A percentile compares a stretch with the other conserved stretches of the same genome.
Evolutionary conservation across 768 basidiomycete species (phyloP).

Genomic region (Leccinum variicolor): DNA sequence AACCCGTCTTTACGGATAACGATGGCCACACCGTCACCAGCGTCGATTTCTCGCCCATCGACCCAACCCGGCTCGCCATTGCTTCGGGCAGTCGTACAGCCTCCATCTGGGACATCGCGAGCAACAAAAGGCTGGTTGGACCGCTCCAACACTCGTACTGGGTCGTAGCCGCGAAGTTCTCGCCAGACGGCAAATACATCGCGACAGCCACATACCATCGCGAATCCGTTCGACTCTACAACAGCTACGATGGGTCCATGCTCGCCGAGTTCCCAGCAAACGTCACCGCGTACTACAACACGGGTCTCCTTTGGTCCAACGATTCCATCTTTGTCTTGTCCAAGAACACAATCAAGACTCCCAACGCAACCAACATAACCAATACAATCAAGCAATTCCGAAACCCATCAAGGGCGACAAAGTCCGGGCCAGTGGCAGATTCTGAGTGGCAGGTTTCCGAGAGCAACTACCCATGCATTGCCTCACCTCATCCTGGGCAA

Average conservation of each 20-base stretch:
- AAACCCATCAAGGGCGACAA: neutral
- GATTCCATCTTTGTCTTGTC: slow-evolving; percentile 1
- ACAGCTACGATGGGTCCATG: neutral
- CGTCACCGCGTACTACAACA: slow-evolving; percentile 11
- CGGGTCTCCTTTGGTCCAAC: slow-evolving; percentile 10
- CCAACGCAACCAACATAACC: neutral
- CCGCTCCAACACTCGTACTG: slow-evolving; percentile 4
- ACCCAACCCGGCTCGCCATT: slow-evolving; percentile 2
- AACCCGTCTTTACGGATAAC: slow-evolving; percentile 1
- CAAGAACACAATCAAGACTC: neutral
- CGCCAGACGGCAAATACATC: slow-evolving; percentile 6
- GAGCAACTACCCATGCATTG: slow-evolving; percentile 7
- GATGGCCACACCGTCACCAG: slow-evolving; percentile 6
- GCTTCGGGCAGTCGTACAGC: slow-evolving; percentile 5
- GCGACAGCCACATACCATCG: slow-evolving; percentile 10
- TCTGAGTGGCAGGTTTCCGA: slow-evolving; percentile 2
- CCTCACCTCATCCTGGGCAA: neutral
- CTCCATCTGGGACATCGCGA: slow-evolving; percentile 3
- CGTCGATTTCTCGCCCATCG: slow-evolving; percentile 12
- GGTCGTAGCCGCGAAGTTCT: slow-evolving; percentile 13
- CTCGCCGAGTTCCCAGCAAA: neutral
- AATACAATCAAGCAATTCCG: neutral
- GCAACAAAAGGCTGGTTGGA: neutral
- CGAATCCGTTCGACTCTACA: slow-evolving; percentile 6
- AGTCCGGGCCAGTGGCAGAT: neutral